These are phyloP conservation scores for Alnus glutinosa DNA, from an alignment of 306 rosid genomes.

Conservation along the genomic window DNA sequence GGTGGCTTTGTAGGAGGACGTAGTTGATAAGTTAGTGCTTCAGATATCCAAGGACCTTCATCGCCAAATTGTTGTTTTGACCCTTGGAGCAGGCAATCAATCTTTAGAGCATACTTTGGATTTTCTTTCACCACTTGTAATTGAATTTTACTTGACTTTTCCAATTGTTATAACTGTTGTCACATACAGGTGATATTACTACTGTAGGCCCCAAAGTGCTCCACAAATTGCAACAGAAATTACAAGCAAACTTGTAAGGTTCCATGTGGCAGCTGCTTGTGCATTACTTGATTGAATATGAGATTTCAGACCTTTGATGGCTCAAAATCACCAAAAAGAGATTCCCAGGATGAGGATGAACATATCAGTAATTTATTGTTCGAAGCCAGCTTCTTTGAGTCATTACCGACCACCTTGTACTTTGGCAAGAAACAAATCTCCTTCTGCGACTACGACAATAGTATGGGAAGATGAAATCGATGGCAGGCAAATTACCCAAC, in stretches of 20 bases:
- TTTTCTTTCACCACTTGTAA: not conserved
- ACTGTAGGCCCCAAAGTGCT: slow-evolving; percentile 32
- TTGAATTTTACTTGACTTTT: not conserved
- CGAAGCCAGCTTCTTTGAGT: not conserved
- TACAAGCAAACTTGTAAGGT: slow-evolving; percentile 4
- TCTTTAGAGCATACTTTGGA: not conserved
- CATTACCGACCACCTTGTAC: not conserved
- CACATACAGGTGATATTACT: slow-evolving; percentile 27
- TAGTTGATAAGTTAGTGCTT: slow-evolving; percentile 25
- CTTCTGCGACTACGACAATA: not conserved
- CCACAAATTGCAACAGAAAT: slow-evolving; percentile 5
- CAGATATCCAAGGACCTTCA: slow-evolving; percentile 24
- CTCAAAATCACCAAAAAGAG: not conserved
- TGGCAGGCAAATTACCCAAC: not conserved
- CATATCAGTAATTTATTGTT: not conserved
- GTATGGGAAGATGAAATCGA: not conserved
- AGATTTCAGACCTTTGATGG: not conserved
- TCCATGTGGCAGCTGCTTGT: not conserved
- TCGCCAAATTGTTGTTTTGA: slow-evolving; percentile 25
- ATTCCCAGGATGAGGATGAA: not conserved
- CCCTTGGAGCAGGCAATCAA: slow-evolving; percentile 33
- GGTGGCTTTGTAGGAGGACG: slow-evolving; percentile 27
- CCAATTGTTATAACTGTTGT: too few species aligned
- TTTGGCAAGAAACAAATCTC: not conserved
- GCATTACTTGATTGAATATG: not conserved